Evolutionary conservation across 331 rosid genomes (phyloP).

Genomic region (Pyrus hybrid): DNA sequence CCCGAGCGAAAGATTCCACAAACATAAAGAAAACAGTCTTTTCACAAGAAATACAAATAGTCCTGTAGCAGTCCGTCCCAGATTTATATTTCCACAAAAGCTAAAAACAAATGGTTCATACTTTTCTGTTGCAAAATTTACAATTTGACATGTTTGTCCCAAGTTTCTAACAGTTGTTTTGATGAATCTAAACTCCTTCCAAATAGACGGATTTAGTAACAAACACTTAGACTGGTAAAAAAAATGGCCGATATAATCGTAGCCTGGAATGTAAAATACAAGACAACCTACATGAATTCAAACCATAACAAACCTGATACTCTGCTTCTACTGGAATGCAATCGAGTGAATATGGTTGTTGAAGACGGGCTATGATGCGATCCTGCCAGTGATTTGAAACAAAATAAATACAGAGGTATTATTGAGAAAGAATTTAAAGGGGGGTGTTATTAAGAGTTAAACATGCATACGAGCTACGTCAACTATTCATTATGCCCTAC

Average conservation of each 20-base stretch:
- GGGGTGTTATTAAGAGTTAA: neutral
- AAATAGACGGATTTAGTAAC: neutral
- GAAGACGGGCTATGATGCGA: slow-evolving; percentile 89
- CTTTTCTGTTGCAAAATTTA: too few species aligned
- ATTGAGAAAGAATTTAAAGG: neutral
- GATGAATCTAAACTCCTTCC: neutral
- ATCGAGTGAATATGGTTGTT: slow-evolving; percentile 91
- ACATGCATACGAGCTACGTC: neutral
- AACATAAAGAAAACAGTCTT: neutral
- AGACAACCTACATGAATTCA: neutral
- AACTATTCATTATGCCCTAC: neutral
- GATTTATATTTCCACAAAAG: too few species aligned
- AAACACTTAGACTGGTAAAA: neutral
- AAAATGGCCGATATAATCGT: neutral
- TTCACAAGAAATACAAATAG: neutral
- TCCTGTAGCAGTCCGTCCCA: neutral
- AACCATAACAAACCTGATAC: slow-evolving; percentile 51
- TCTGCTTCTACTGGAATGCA: slow-evolving; percentile 95
- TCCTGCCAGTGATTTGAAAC: slow-evolving; percentile 43
- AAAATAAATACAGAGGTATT: neutral
- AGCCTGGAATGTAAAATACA: neutral
- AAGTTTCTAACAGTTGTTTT: neutral
- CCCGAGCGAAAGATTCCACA: slow-evolving; percentile 20
- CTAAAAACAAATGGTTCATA: too few species aligned
- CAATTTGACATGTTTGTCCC: too few species aligned